phyloP scores from a whole-genome alignment of 2,329 filamentous ascomycete genomes.

The Colletotrichum falcatum region DNA sequence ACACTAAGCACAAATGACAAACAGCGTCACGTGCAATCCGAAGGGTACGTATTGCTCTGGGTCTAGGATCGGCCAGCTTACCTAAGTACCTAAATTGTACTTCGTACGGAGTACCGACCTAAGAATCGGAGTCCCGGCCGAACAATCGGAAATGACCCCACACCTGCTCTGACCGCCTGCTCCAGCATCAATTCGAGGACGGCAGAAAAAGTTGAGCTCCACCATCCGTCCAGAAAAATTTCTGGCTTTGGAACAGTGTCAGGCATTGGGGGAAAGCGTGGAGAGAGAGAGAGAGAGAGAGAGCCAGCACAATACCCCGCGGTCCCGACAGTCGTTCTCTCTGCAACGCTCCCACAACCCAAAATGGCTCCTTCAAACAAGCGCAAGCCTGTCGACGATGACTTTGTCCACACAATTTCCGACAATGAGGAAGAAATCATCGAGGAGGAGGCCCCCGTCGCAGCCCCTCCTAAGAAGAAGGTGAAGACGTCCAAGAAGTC shows the following conservation, averaged over 20 bases:
- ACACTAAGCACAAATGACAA: not conserved
- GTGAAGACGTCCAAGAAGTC: slow-evolving; percentile 59
- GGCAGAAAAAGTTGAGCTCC: slow-evolving; percentile 41
- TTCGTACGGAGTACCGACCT: too few species aligned
- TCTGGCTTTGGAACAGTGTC: slow-evolving; percentile 35
- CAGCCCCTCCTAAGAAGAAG: slow-evolving; percentile 69
- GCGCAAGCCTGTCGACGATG: slow-evolving; percentile 64
- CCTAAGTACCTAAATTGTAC: too few species aligned
- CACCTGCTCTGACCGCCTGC: not conserved
- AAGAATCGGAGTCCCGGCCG: not conserved
- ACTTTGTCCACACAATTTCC: slow-evolving; percentile 70
- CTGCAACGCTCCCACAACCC: slow-evolving; percentile 18
- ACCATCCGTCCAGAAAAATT: slow-evolving; percentile 39
- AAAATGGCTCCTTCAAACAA: slow-evolving; percentile 63
- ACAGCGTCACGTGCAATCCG: slow-evolving; percentile 1
- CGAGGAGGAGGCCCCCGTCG: slow-evolving; percentile 62
- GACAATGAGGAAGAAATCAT: slow-evolving; percentile 66
- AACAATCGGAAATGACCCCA: not conserved
- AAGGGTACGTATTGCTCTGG: not conserved
- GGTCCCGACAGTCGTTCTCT: slow-evolving; percentile 9
- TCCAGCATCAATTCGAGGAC: not conserved
- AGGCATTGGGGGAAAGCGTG: slow-evolving; percentile 13
- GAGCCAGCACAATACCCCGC: slow-evolving; percentile 32
- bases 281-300: not conserved
- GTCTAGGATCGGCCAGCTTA: not conserved